These are phyloP conservation scores for Rhexocercosporidium sp. DNA, from an alignment of 2,329 filamentous ascomycete genomes.

Conservation along the genomic window DNA sequence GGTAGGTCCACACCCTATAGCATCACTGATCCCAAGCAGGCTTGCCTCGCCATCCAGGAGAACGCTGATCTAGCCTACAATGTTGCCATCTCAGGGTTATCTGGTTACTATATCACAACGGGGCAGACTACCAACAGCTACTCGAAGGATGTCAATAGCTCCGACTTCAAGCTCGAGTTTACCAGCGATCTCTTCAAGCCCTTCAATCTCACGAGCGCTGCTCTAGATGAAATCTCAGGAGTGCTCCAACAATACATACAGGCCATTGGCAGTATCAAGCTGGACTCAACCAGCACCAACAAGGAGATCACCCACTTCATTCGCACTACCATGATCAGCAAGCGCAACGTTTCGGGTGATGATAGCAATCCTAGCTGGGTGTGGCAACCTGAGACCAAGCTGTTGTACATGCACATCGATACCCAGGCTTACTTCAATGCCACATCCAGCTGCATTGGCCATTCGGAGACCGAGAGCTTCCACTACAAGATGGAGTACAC, in stretches of 20 bases:
- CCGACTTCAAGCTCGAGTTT: neutral
- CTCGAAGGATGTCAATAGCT: slow-evolving; percentile 4
- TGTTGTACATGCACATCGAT: slow-evolving; percentile 4
- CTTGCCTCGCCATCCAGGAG: neutral
- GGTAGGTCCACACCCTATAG: neutral
- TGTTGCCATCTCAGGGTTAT: neutral
- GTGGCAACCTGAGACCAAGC: neutral
- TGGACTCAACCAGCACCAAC: neutral
- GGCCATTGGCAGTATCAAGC: neutral
- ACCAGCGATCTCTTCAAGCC: slow-evolving; percentile 2
- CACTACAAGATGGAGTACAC: neutral
- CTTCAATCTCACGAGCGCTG: neutral
- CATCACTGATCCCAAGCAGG: neutral
- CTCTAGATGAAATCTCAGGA: neutral
- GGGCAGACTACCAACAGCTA: neutral
- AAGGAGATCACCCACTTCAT: neutral
- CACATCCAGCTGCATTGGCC: neutral
- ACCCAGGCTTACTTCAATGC: neutral
- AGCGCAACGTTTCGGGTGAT: neutral
- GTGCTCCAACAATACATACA: neutral
- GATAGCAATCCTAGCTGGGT: neutral
- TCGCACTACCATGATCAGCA: neutral
- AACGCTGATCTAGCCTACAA: slow-evolving; percentile 1
- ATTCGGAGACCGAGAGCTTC: neutral
- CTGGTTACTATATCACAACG: slow-evolving; percentile 1